These are phyloP conservation scores for Arthromyces matolae DNA, from an alignment of 768 basidiomycete genomes.

Conservation along the genomic window DNA sequence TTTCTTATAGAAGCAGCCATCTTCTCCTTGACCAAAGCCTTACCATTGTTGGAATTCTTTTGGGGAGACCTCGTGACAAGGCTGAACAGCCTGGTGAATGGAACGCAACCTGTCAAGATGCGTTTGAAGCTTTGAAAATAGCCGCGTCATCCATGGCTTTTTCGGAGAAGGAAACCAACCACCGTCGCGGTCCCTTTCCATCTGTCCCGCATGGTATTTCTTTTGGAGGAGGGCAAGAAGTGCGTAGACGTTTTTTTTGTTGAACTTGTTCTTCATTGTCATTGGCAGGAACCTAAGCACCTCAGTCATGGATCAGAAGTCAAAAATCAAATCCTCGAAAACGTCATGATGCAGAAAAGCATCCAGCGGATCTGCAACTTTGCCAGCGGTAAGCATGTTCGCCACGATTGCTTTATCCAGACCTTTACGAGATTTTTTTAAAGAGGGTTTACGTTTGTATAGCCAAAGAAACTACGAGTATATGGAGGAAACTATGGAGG, in stretches of 20 bases:
- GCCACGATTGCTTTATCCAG: background rate
- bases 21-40: background rate
- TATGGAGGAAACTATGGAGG: slow-evolving; percentile 2
- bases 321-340: background rate
- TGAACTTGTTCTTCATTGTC: no score
- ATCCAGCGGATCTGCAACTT: background rate
- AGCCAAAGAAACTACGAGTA: slow-evolving; percentile 1
- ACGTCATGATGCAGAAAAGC: background rate
- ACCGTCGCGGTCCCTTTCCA: background rate
- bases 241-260: background rate
- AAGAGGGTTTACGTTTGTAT: background rate
- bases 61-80: background rate
- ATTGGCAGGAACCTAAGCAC: background rate
- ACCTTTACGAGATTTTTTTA: no score
- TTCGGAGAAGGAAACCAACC: background rate
- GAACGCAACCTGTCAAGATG: background rate
- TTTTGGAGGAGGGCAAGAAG: no score
- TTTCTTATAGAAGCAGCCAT: background rate
- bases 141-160: background rate
- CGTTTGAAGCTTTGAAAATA: background rate
- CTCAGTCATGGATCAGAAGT: background rate
- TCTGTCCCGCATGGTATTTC: background rate
- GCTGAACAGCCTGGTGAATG: background rate
- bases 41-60: background rate
- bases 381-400: no score